A percentile compares a stretch with the other conserved stretches of the same genome.
phyloP scores from a whole-genome alignment of 352 stramenopile genomes.

The Paralagenidium karlingii region DNA sequence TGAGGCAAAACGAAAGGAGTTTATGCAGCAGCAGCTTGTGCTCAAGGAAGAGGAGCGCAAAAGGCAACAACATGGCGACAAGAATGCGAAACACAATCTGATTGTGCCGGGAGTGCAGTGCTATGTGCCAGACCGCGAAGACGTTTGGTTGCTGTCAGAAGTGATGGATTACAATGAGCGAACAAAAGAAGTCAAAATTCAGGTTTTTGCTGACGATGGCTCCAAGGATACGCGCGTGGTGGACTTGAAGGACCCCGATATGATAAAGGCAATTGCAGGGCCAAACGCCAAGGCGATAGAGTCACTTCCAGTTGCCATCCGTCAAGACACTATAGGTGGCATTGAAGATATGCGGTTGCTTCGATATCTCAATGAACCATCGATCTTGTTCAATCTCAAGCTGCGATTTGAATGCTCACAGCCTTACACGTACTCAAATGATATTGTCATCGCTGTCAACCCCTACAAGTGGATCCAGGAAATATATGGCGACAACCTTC shows the following conservation, averaged over 20 bases:
- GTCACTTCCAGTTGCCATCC: constrained; percentile 69
- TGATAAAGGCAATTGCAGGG: constrained; percentile 70
- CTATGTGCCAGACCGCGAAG: constrained; percentile 80
- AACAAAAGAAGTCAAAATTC: constrained; percentile 67
- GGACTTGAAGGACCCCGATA: constrained; percentile 70
- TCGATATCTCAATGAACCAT: constrained; percentile 86
- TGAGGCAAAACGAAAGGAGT: constrained; percentile 66
- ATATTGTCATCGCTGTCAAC: constrained; percentile 97
- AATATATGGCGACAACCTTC: constrained; percentile 82
- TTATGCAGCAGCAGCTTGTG: constrained; percentile 72
- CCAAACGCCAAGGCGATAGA: constrained; percentile 68
- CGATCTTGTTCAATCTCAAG: constrained; percentile 91
- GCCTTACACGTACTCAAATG: constrained; percentile 97
- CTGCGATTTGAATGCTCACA: constrained; percentile 81
- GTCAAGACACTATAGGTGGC: constrained; percentile 58
- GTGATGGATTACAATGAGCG: constrained; percentile 77
- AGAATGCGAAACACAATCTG: constrained; percentile 61
- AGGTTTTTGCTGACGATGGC: constrained; percentile 45
- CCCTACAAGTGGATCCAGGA: constrained; percentile 92
- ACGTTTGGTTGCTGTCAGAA: constrained; percentile 76
- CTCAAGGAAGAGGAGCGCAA: constrained; percentile 73
- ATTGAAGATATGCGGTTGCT: constrained; percentile 82
- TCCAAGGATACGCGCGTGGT: constrained; percentile 58
- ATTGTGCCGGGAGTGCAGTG: constrained; percentile 82
- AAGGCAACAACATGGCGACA: constrained; percentile 37